A percentile compares a stretch with the other conserved stretches of the same genome.
These are phyloP conservation scores for Arachis monticola DNA, from an alignment of 331 rosid species.

Conservation along the genomic window DNA sequence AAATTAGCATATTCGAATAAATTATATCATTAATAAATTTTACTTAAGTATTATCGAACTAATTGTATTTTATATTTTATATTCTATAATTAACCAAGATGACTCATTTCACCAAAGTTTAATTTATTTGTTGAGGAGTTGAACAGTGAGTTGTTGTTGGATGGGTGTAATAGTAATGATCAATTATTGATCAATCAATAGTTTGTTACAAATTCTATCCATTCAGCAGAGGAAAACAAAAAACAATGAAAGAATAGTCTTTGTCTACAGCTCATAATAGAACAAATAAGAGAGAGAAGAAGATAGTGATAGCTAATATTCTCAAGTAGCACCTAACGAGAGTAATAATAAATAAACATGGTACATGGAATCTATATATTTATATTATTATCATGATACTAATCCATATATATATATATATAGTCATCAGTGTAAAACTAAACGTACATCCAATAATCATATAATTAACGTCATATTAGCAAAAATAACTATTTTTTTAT, in stretches of 20 bases:
- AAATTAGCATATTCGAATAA: not conserved
- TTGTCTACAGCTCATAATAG: not conserved
- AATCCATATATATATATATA: too few species aligned
- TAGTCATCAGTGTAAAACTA: too few species aligned
- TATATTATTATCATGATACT: too few species aligned
- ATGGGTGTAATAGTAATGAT: not conserved
- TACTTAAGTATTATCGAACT: not conserved
- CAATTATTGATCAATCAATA: slow-evolving; percentile 4
- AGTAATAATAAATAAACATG: not conserved
- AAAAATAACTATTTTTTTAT: too few species aligned
- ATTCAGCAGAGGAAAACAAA: not conserved
- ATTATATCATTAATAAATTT: not conserved
- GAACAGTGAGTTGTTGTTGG: not conserved
- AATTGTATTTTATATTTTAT: not conserved
- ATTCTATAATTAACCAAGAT: not conserved
- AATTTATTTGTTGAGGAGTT: not conserved
- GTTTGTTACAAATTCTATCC: slow-evolving; percentile 14
- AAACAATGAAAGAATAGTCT: not conserved
- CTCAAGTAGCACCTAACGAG: not conserved
- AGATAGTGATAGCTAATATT: not conserved
- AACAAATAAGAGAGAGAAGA: not conserved
- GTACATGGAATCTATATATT: not conserved
- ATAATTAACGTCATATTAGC: too few species aligned
- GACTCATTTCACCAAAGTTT: not conserved
- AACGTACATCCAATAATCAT: too few species aligned